Base-by-base conservation (phyloP, 495 filamentous ascomycete species). In the Apodospora peruviana region DNA sequence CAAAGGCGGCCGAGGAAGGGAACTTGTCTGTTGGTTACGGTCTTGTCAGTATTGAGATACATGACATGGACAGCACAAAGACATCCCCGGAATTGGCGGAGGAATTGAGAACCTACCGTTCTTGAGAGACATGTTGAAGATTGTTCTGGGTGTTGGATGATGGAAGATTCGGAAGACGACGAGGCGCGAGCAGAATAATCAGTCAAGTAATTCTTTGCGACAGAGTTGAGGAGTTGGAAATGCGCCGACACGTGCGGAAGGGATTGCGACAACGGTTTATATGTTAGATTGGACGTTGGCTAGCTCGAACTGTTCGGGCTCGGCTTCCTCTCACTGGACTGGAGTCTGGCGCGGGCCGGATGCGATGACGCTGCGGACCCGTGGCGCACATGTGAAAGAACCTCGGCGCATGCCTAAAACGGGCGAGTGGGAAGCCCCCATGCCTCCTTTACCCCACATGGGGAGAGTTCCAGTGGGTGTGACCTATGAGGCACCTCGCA, bases 1-100 rank as follows among this genome's bases (percentile, higher is more conserved):
- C 93, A 71, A 98, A 98, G 52, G 90, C 88, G 40, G 72, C 82
- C 43, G 91, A 96, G 54, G 93, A 85, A 46, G 94, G 93, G 74
- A 94, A 96, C 50, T 81, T 80, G 73, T 82, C 90, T 96, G 58
- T 40, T 18, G 18, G 19, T 21, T 24, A 20, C 20, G 27, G 40
- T 32, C 20, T 39, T 37, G 53, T 54, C 18, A 57, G 48, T 48
- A n/a, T 44, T 39, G 23, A 27, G 14, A 14, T 48, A 24, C 21
- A 3, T 20, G 29, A 1, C 27, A 32, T 7, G 27, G 14, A 14
- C 7, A 7, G 27, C 8, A 12, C 48, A 19, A 37, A 14, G 12
- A 34, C 25, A 43, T 45, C 22, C 29, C 25, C 47, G 20, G 10
- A 19, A 17, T 7, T 2, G 20, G 19, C 21, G 17, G 41, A 19